Evolutionary conservation across 2,329 filamentous ascomycete genomes (phyloP).

Genomic region (Calonectria leucothoes): DNA sequence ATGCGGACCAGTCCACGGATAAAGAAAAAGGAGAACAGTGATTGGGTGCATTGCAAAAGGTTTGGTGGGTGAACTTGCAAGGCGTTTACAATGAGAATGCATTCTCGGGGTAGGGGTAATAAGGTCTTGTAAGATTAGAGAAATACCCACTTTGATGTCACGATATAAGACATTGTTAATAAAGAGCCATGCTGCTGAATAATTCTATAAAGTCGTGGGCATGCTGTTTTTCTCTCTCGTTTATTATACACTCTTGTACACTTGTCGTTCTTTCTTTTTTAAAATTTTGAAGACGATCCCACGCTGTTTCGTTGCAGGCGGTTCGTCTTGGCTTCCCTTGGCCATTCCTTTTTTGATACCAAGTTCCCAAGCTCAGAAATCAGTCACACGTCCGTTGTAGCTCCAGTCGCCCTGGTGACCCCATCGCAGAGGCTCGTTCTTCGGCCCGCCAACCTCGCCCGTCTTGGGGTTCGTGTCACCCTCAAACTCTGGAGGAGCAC

Average conservation of each 20-base stretch:
- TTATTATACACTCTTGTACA: slow-evolving; percentile 36
- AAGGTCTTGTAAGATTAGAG: slow-evolving; percentile 39
- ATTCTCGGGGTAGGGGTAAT: slow-evolving; percentile 29
- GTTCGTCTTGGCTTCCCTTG: background rate
- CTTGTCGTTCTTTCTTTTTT: slow-evolving; percentile 4
- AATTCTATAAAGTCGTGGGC: background rate
- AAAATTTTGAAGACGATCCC: background rate
- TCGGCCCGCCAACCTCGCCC: slow-evolving; percentile 94
- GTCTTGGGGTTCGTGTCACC: slow-evolving; percentile 94
- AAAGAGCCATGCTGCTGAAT: slow-evolving; percentile 7
- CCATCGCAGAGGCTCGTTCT: slow-evolving; percentile 96
- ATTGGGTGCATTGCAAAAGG: slow-evolving; percentile 23
- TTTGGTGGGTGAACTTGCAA: slow-evolving; percentile 23
- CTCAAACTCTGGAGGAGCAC: slow-evolving; percentile 90
- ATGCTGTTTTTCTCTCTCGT: background rate
- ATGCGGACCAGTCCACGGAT: slow-evolving; percentile 30
- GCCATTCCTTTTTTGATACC: background rate
- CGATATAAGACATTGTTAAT: slow-evolving; percentile 28
- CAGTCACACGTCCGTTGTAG: slow-evolving; percentile 94
- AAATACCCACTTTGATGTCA: slow-evolving; percentile 40
- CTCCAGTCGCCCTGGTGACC: slow-evolving; percentile 83
- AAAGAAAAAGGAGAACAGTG: slow-evolving; percentile 31
- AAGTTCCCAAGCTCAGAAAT: slow-evolving; percentile 68
- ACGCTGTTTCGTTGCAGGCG: background rate
- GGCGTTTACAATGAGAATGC: slow-evolving; percentile 39